These are phyloP conservation scores for Mycena sp. DNA, from an alignment of 1,284 basidiomycete species.

Conservation along the genomic window DNA sequence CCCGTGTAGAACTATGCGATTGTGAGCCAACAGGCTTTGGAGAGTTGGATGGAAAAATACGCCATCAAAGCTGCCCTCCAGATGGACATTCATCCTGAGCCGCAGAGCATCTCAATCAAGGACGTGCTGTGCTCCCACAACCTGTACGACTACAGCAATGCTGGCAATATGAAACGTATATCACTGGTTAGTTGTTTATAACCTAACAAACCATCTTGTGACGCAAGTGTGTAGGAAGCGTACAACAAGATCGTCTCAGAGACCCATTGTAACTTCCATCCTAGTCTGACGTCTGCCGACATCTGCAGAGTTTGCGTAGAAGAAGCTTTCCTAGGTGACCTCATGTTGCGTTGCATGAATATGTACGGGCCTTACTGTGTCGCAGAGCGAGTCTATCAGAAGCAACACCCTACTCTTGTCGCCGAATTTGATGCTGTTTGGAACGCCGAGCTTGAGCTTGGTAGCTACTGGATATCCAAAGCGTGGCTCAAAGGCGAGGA, in stretches of 20 bases:
- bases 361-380: slow-evolving; percentile 20
- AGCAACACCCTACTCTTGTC: slow-evolving; percentile 69
- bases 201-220: slow-evolving; percentile 8
- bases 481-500: slow-evolving; percentile 77
- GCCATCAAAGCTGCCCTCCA: slow-evolving; percentile 21
- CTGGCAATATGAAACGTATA: slow-evolving; percentile 73
- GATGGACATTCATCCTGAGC: not conserved
- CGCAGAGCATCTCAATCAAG: slow-evolving; percentile 31
- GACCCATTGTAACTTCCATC: slow-evolving; percentile 59
- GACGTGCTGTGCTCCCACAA: slow-evolving; percentile 49
- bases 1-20: slow-evolving; percentile 62
- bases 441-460: slow-evolving; percentile 50
- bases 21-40: slow-evolving; percentile 66
- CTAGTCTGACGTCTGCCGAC: slow-evolving; percentile 55
- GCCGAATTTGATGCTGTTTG: slow-evolving; percentile 63
- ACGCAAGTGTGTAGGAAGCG: slow-evolving; percentile 50
- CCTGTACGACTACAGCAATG: slow-evolving; percentile 69
- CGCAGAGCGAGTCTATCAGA: slow-evolving; percentile 72
- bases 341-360: not conserved
- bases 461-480: slow-evolving; percentile 80
- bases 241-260: slow-evolving; percentile 55
- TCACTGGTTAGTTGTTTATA: slow-evolving; percentile 48
- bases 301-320: slow-evolving; percentile 72
- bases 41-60: slow-evolving; percentile 66
- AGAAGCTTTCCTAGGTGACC: slow-evolving; percentile 65